Evolutionary conservation across 2,329 filamentous ascomycete species (phyloP), one percentile per base, ranked within the genome.

Genomic region (Apiospora malaysiana): DNA sequence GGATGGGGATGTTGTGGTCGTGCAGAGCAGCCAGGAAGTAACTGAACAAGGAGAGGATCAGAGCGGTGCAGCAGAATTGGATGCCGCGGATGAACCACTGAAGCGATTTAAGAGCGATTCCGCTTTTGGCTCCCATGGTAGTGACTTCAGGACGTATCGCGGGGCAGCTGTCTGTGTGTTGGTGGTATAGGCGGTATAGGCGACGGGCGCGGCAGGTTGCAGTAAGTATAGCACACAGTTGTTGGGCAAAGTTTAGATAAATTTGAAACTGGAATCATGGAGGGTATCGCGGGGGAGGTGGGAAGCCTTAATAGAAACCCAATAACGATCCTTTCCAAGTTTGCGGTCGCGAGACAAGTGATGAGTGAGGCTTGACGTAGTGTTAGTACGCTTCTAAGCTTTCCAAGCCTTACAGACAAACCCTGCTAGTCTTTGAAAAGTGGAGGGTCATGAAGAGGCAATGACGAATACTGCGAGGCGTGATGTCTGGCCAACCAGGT

Each of bases 11-110:
- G 75, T 90, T 77, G 82, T 94, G 89, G 77, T 91, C 89, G 73
- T 88, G 80, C 18, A 95, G 88, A 10, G 92, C 88, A 10, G 92
- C 90, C 68, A 98, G 89, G 86, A 94, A 97, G 86, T 97, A 97
- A 68, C 91, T 91, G 86, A 92, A 95, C 77, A 96, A 88, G 75
- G 88, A 92, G 73, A 98, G 88, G 72, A 95, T 88, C 75, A 97
- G 86, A 71, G 87, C 90, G 10, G 92, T 86, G 80, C 90, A 93
- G 79, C 89, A 86, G 81, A 97, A 92, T 77, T 94, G 89, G 70
- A 97, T 82, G 74, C 87, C 83, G 75, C 95, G 93, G 77, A 97
- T 84, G 79, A 91, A 86, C 80, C 92, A 92, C 78, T 94, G 92
- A 66, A 88, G 71, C 72, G 88, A 82, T 77, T 93, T 94, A 76